Conservation (phyloP, 495 filamentous ascomycete genomes). For the Pyrenula aspistea region DNA sequence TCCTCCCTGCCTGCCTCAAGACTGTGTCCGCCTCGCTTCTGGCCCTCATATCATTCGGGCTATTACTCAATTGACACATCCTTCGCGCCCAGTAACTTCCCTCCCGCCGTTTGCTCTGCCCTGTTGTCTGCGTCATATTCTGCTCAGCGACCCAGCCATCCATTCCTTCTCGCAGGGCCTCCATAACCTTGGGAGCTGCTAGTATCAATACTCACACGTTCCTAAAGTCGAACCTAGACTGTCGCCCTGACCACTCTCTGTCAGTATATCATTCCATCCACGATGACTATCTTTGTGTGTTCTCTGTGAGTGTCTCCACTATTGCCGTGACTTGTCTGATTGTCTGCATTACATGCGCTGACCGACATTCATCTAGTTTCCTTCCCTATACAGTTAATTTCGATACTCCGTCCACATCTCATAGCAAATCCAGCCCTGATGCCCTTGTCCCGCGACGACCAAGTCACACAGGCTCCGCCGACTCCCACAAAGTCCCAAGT, state of each 20-base stretch:
- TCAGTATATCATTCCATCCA: slow-evolving; percentile 14
- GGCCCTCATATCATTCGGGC: background rate
- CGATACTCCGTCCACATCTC: slow-evolving; percentile 22
- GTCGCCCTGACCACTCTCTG: slow-evolving; percentile 2
- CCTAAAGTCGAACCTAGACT: slow-evolving; percentile 3
- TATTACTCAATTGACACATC: background rate
- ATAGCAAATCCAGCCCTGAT: slow-evolving; percentile 8
- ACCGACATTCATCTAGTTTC: slow-evolving; percentile 42
- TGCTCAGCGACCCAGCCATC: background rate
- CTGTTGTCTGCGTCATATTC: background rate
- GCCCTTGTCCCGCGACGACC: slow-evolving; percentile 9
- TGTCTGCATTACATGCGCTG: no score
- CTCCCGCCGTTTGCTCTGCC: background rate
- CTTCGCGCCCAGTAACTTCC: background rate
- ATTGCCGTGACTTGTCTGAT: no score
- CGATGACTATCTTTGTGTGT: slow-evolving; percentile 72
- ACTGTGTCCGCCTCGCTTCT: background rate
- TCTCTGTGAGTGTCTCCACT: slow-evolving; percentile 69
- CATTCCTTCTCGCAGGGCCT: background rate
- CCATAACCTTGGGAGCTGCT: background rate
- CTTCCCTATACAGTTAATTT: slow-evolving; percentile 87
- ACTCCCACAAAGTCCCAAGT: slow-evolving; percentile 23
- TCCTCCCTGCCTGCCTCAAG: background rate
- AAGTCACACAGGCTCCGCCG: slow-evolving; percentile 12
- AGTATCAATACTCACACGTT: background rate